Base-by-base conservation (phyloP, 164 flowering plant species). In the Kalanchoe fedtschenkoi region DNA sequence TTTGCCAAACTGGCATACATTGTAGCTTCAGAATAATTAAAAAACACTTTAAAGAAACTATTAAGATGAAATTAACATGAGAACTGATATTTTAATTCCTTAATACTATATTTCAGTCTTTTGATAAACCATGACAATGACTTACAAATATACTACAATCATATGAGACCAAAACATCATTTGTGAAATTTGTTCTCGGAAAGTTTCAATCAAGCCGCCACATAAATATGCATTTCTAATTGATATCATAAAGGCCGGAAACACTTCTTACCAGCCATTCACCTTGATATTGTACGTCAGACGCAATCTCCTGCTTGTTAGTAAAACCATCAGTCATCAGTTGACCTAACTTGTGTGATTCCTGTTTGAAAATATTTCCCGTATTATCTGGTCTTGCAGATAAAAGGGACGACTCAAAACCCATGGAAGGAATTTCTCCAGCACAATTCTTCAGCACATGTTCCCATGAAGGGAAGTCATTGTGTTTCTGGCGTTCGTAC, bases 251-350 rank as follows among this genome's bases (percentile, higher is more conserved):
- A 33, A 1, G 17, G 24, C 41, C 38, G 13, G 10, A n/a, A 66
- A 42, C 37, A 43, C 13, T 46, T 29, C 7, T 3, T 71, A 86
- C 89, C 96, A 83, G 85, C 84, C 78, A 81, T 65, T 71, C 72
- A 53, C 60, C 72, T 69, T 76, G 68, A 58, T 61, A 65, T 17
- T 62, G 68, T 65, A 64, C 26, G 17, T 60, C 66, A 58, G 51
- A 69, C 51, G 62, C 60, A 51, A 68, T 58, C 56, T 79, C 81
- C 62, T 69, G 76, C 67, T 70, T 78, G 44, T 66, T 72, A 64
- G 64, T 57, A 42, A 68, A 26, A 47, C 66, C 75, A 44, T 81
- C 80, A 54, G 65, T 61, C 11, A 64, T 70, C 65, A 70, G 58
- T 47, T 78, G 82, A 51, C 72, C 76, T 35, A 68, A 62, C n/a